Evolutionary conservation across 345 rosid genomes (phyloP).

Genomic region (Luvunga scandens): DNA sequence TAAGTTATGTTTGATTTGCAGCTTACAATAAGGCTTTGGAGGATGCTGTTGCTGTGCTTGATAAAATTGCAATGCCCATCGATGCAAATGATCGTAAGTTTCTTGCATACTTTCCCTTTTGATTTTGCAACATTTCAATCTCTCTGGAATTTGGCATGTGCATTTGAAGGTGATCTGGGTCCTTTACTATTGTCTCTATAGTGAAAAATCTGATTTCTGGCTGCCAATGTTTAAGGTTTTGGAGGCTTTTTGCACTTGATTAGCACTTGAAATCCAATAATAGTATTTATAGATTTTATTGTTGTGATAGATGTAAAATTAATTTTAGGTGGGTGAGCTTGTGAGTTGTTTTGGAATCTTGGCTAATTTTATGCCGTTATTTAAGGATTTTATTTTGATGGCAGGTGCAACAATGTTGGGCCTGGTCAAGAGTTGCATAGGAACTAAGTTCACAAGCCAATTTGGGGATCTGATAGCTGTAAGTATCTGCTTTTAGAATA

Average conservation of each 20-base stretch:
- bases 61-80: constrained; percentile 84
- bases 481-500: constrained; percentile 28
- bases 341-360: background rate
- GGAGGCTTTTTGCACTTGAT: background rate
- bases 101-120: background rate
- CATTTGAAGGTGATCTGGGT: background rate
- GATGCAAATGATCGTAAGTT: constrained; percentile 84
- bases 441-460: constrained; percentile 95
- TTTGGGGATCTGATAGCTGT: constrained; percentile 96
- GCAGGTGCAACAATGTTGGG: constrained; percentile 70
- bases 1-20: constrained; percentile 28
- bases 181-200: background rate
- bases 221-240: background rate
- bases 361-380: background rate
- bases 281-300: background rate
- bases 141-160: background rate
- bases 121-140: background rate
- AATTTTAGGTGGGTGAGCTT: background rate
- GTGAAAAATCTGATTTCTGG: background rate
- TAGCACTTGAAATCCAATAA: background rate
- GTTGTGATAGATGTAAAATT: background rate
- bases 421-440: constrained; percentile 86
- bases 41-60: constrained; percentile 88
- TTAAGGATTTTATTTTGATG: background rate
- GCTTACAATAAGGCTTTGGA: constrained; percentile 94